A percentile compares a stretch with the other conserved stretches of the same genome.
These are phyloP conservation scores for Heracleum sosnowskyi DNA, from an alignment of 129 eudicot genomes.

Conservation along the genomic window DNA sequence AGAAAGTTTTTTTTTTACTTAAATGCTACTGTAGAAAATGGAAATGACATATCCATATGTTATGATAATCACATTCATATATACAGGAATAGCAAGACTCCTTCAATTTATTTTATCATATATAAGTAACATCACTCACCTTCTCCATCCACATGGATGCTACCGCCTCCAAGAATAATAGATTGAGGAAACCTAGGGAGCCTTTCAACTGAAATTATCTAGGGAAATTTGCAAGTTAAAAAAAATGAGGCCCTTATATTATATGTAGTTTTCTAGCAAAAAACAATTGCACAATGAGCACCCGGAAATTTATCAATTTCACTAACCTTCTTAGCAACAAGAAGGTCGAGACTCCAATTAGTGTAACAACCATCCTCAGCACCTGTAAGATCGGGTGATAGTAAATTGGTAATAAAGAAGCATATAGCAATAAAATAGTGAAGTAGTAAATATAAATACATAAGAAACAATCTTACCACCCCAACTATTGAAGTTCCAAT, in stretches of 20 bases:
- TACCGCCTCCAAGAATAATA: conserved; percentile 93
- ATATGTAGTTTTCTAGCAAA: background rate
- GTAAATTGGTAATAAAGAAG: background rate
- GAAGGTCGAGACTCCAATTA: conserved; percentile 83
- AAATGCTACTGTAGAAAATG: background rate
- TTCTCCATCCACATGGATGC: conserved; percentile 98
- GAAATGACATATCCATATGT: background rate
- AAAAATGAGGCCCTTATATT: too few relatives aligned
- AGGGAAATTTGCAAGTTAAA: background rate
- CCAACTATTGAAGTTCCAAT: conserved; percentile 94
- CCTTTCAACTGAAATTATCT: conserved; percentile 70
- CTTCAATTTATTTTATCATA: background rate
- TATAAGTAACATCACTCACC: conserved; percentile 29
- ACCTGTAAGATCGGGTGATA: conserved; percentile 28
- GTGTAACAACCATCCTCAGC: conserved; percentile 74
- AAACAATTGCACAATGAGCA: background rate
- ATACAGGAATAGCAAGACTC: background rate
- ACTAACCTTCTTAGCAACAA: conserved; percentile 81
- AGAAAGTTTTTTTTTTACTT: too few relatives aligned
- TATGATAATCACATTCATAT: background rate
- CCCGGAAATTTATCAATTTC: background rate
- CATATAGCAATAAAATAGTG: background rate
- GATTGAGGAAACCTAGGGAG: conserved; percentile 70
- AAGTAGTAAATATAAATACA: background rate
- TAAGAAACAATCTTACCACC: conserved; percentile 54